These are phyloP conservation scores for Henckelia pumila DNA, from an alignment of 257 asterid species.

Conservation along the genomic window DNA sequence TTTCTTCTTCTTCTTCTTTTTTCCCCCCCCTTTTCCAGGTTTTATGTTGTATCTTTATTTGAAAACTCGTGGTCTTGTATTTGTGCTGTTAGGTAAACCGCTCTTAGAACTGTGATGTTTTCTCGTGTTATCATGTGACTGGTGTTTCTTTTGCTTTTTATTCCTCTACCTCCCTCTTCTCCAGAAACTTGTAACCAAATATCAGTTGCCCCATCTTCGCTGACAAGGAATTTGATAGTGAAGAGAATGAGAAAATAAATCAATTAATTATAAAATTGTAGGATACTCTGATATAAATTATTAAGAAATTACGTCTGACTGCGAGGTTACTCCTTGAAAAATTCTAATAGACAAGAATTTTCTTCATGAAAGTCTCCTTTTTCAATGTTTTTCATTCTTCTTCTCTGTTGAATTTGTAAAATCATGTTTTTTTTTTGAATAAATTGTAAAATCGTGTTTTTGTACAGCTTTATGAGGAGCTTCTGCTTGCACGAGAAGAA, in stretches of 20 bases:
- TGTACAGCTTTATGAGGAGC: slow-evolving; percentile 65
- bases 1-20: no score
- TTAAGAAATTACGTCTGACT: background rate
- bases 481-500: slow-evolving; percentile 58
- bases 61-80: no score
- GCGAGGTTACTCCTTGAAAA: background rate
- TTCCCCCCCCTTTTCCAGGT: no score
- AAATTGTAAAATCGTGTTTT: slow-evolving; percentile 13
- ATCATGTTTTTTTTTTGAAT: slow-evolving; percentile 16
- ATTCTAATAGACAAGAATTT: slow-evolving; percentile 1
- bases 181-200: background rate
- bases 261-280: no score
- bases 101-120: no score
- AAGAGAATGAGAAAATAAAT: background rate
- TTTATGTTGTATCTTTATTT: no score
- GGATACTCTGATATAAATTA: background rate
- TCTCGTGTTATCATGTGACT: no score
- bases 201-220: background rate
- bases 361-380: slow-evolving; percentile 6
- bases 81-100: no score
- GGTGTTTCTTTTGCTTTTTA: no score
- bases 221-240: background rate
- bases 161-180: background rate
- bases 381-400: slow-evolving; percentile 3
- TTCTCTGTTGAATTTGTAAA: slow-evolving; percentile 15